These are phyloP conservation scores for Pichia sp. DNA, from an alignment of 1,139 yeast genomes.

Conservation along the genomic window DNA sequence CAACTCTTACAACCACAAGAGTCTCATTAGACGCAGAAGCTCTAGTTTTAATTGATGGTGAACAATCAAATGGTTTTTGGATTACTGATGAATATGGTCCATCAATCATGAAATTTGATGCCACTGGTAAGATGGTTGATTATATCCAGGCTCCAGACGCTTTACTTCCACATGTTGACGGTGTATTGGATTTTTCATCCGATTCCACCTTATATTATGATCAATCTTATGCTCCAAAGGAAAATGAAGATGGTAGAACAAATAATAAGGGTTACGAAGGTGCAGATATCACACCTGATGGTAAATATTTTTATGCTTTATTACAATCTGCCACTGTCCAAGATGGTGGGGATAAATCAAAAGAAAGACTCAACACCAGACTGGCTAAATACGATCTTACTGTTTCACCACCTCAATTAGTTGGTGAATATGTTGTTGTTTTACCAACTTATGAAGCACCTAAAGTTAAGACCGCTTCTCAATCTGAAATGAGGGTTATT, in stretches of 20 bases:
- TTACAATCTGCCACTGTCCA: constrained; percentile 27
- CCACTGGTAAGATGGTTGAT: constrained; percentile 22
- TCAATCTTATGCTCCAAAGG: constrained; percentile 15
- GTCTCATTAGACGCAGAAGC: constrained; percentile 27
- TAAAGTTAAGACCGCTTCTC: constrained; percentile 25
- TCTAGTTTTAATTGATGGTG: constrained; percentile 23
- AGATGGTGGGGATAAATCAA: constrained; percentile 27
- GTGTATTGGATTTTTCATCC: constrained; percentile 20
- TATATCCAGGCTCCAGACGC: constrained; percentile 26
- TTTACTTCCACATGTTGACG: constrained; percentile 22
- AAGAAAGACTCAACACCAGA: constrained; percentile 18
- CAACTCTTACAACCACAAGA: constrained; percentile 18
- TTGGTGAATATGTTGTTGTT: constrained; percentile 25
- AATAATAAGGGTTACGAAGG: constrained; percentile 29
- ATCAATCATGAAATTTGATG: constrained; percentile 22
- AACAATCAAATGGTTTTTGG: constrained; percentile 27
- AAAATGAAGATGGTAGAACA: constrained; percentile 25
- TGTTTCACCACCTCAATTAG: constrained; percentile 15
- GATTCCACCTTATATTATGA: constrained; percentile 23
- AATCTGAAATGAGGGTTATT: constrained; percentile 25
- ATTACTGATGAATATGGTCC: constrained; percentile 30
- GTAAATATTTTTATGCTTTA: constrained; percentile 22
- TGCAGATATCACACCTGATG: constrained; percentile 26
- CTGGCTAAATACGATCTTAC: constrained; percentile 25
- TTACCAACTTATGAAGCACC: constrained; percentile 22